Percentiles rank a stretch among this genome's conserved stretches.
These are phyloP conservation scores for Vachellia collinsii DNA, from an alignment of 306 rosid genomes.

Conservation along the genomic window DNA sequence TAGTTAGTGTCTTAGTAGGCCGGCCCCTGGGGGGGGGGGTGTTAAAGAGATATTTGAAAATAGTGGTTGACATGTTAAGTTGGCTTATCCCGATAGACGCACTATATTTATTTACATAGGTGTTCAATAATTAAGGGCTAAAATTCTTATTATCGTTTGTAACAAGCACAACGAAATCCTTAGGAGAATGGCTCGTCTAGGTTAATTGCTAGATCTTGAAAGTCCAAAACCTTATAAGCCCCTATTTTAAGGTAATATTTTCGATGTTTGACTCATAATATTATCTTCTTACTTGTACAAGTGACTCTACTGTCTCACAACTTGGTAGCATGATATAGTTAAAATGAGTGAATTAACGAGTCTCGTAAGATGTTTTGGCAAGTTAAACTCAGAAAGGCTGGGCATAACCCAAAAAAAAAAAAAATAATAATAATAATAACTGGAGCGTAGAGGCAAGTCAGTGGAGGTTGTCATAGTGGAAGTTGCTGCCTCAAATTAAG, in stretches of 20 bases:
- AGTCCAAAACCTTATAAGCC: too few relatives aligned
- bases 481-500: slow-evolving; percentile 14
- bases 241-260: too few relatives aligned
- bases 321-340: neutral
- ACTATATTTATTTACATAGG: neutral
- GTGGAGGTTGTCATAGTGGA: slow-evolving; percentile 50
- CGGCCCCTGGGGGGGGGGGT: too few relatives aligned
- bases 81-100: slow-evolving; percentile 12
- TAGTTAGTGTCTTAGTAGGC: slow-evolving; percentile 32
- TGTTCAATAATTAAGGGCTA: neutral
- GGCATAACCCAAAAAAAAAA: slow-evolving; percentile 17
- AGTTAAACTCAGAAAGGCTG: slow-evolving; percentile 19
- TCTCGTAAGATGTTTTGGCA: neutral
- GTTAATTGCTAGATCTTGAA: too few relatives aligned
- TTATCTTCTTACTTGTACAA: too few relatives aligned
- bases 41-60: slow-evolving; percentile 18
- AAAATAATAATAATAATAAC: neutral
- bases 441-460: slow-evolving; percentile 28
- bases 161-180: too few relatives aligned
- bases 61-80: slow-evolving; percentile 29
- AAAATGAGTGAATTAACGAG: neutral
- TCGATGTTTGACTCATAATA: too few relatives aligned
- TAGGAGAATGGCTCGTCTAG: too few relatives aligned
- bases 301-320: too few relatives aligned
- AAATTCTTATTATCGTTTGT: too few relatives aligned